phyloP scores from a whole-genome alignment of 2,329 filamentous ascomycete species.

The Leptographium wingfieldii region DNA sequence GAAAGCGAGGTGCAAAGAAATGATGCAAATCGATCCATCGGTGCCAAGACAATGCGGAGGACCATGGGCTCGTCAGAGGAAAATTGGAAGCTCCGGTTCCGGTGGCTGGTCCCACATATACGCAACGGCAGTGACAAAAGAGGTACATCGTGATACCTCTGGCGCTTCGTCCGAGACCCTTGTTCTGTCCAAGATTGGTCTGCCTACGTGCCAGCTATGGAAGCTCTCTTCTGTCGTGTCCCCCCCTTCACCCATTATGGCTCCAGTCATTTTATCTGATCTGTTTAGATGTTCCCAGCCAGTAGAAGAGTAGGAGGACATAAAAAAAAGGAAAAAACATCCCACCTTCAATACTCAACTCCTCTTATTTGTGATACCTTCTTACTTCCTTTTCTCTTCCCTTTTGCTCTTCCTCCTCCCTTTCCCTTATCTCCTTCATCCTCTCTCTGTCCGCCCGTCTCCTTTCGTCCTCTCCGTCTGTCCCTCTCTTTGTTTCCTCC shows the following conservation, averaged over 20 bases:
- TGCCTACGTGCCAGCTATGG: no score
- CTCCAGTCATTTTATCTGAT: background rate
- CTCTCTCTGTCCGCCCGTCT: background rate
- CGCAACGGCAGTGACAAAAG: background rate
- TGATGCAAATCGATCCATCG: background rate
- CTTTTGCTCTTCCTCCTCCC: background rate
- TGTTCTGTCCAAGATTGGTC: no score
- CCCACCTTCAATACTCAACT: no score
- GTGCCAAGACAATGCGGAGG: background rate
- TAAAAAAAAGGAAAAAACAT: no score
- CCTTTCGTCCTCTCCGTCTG: background rate
- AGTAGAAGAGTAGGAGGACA: no score
- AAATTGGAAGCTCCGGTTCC: background rate
- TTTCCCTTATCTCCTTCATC: background rate
- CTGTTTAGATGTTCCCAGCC: background rate
- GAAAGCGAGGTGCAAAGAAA: no score
- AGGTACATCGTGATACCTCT: background rate
- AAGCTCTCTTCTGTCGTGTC: background rate
- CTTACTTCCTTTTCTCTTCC: background rate
- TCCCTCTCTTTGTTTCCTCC: background rate
- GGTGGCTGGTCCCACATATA: background rate
- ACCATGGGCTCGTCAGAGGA: background rate
- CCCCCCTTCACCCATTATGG: background rate
- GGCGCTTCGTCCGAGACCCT: no score
- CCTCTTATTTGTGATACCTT: no score